Percentiles rank a stretch among this genome's conserved stretches.
Conservation (phyloP, 208 protist genomes). For the Porcisia deanei region DNA sequence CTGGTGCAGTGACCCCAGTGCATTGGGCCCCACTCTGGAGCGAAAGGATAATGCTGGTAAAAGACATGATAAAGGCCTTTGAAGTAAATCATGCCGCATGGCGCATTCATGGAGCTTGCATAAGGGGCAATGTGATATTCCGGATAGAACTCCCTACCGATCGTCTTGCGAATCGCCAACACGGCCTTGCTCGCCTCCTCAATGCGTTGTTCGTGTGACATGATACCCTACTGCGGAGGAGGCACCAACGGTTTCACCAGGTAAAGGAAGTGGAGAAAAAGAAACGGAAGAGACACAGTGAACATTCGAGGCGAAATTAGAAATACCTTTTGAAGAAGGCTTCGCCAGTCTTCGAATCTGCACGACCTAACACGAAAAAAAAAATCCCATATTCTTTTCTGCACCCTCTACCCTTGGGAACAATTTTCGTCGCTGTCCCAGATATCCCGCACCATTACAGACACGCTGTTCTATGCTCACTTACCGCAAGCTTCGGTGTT, state of each 20-base stretch:
- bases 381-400: too few relatives aligned
- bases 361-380: too few relatives aligned
- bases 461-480: too few relatives aligned
- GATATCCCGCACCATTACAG: too few relatives aligned
- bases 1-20: constrained; percentile 68
- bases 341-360: too few relatives aligned
- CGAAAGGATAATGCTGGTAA: constrained; percentile 60
- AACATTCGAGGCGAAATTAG: too few relatives aligned
- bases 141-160: constrained; percentile 54
- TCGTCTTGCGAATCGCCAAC: constrained; percentile 33
- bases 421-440: too few relatives aligned
- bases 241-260: background rate
- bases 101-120: constrained; percentile 54
- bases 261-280: background rate
- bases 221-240: background rate
- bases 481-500: too few relatives aligned
- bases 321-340: too few relatives aligned
- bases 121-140: constrained; percentile 59
- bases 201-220: constrained; percentile 47
- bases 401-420: too few relatives aligned
- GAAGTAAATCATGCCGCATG: constrained; percentile 48
- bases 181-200: constrained; percentile 50
- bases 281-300: background rate
- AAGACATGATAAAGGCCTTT: constrained; percentile 68
- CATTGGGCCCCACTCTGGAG: constrained; percentile 51